These are phyloP conservation scores for Penicillium crustosum DNA, from an alignment of 2,329 filamentous ascomycete species.

Conservation along the genomic window DNA sequence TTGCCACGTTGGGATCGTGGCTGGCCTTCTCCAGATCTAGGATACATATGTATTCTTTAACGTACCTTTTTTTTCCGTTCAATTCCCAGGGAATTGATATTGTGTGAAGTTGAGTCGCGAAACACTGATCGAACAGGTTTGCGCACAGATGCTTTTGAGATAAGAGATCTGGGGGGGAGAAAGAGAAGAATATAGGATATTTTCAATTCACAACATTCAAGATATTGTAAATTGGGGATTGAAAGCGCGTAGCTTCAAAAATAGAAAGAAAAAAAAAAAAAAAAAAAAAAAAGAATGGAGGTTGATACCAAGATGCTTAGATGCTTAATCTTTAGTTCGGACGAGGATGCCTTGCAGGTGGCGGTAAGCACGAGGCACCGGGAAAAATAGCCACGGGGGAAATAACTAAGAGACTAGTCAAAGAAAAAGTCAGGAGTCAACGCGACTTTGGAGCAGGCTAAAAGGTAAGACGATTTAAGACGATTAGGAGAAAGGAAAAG, in stretches of 20 bases:
- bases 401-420: conserved; percentile 2
- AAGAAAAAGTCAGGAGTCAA: conserved; percentile 20
- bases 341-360: conserved; percentile 39
- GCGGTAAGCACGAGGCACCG: conserved; percentile 39
- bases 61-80: background rate
- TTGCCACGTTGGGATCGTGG: conserved; percentile 23
- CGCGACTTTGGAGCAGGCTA: conserved; percentile 27
- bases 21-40: conserved; percentile 9
- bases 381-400: conserved; percentile 8
- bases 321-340: conserved; percentile 44
- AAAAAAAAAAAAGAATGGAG: conserved; percentile 20
- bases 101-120: background rate
- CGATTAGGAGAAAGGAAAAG: conserved; percentile 12
- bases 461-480: conserved; percentile 28
- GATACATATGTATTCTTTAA: conserved; percentile 2
- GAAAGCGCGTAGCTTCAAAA: background rate
- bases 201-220: conserved; percentile 5
- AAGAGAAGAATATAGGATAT: conserved; percentile 8
- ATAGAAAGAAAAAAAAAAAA: conserved; percentile 11
- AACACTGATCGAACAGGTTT: conserved; percentile 8
- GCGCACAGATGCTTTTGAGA: conserved; percentile 1
- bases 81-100: conserved; percentile 3
- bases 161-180: conserved; percentile 10
- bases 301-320: conserved; percentile 38
- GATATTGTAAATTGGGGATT: background rate